Evolutionary conservation across 305 asterid species (phyloP).

Genomic region (Solanum hybrid): DNA sequence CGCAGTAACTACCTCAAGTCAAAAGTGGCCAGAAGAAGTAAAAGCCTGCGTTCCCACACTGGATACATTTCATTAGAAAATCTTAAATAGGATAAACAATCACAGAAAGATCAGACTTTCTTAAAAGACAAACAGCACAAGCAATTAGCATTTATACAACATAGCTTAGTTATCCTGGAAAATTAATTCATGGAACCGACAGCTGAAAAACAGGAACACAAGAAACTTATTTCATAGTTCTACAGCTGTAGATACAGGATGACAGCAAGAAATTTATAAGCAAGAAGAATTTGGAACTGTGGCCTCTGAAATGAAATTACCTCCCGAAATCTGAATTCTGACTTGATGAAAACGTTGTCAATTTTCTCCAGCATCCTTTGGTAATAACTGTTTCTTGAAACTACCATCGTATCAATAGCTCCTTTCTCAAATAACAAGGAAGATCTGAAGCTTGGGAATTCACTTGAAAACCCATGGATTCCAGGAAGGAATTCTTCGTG

Average conservation of each 20-base stretch:
- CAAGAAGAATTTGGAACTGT: not conserved
- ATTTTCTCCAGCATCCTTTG: constrained; percentile 63
- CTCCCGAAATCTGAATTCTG: constrained; percentile 57
- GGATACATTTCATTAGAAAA: not conserved
- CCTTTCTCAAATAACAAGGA: constrained; percentile 68
- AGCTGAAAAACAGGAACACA: constrained; percentile 7
- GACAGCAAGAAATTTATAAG: not conserved
- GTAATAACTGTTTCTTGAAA: constrained; percentile 59
- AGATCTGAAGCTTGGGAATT: constrained; percentile 43
- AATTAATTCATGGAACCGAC: not conserved
- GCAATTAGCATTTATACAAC: not conserved
- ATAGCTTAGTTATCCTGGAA: not conserved
- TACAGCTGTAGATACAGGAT: constrained; percentile 2
- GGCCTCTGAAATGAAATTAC: constrained; percentile 25
- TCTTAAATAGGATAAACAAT: not conserved
- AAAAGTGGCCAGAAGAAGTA: not conserved
- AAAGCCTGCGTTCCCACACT: not conserved
- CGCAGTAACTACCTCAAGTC: not conserved
- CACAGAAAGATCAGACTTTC: not conserved
- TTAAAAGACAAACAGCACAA: not conserved
- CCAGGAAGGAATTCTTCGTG: constrained; percentile 62
- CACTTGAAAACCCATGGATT: constrained; percentile 42
- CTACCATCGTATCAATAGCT: constrained; percentile 45
- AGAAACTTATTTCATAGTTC: not conserved
- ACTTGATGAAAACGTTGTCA: constrained; percentile 41